Conservation (phyloP, 129 eudicot genomes). For the Artemisia annua region DNA sequence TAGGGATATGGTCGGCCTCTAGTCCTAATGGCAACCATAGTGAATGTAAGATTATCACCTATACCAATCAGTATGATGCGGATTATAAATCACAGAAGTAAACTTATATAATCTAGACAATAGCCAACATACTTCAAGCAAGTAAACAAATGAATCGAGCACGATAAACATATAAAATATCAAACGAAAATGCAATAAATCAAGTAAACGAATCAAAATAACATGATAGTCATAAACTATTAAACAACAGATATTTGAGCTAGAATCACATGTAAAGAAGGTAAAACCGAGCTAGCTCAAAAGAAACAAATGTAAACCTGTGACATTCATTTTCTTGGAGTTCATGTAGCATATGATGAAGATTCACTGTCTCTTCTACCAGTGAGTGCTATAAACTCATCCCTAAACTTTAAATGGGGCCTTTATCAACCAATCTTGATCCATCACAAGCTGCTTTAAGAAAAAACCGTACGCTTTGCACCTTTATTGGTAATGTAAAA, state of each 20-base stretch:
- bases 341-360: constrained; percentile 27
- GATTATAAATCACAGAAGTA: too few relatives aligned
- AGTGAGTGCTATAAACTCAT: constrained; percentile 56
- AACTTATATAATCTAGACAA: too few relatives aligned
- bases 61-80: too few relatives aligned
- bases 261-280: neutral
- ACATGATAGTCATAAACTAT: too few relatives aligned
- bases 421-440: constrained; percentile 57
- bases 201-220: too few relatives aligned
- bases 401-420: constrained; percentile 62
- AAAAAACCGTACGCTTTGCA: constrained; percentile 66
- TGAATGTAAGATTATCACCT: too few relatives aligned
- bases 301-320: neutral
- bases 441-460: constrained; percentile 92
- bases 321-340: neutral
- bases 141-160: too few relatives aligned
- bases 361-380: constrained; percentile 57
- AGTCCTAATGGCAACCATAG: too few relatives aligned
- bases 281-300: constrained; percentile 5
- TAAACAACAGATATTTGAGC: neutral
- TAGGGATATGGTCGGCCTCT: too few relatives aligned
- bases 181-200: too few relatives aligned
- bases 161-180: too few relatives aligned
- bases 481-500: constrained; percentile 91
- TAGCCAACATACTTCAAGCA: too few relatives aligned